phyloP scores from a whole-genome alignment of 169 alveolate genomes.

The Cytauxzoon felis region DNA sequence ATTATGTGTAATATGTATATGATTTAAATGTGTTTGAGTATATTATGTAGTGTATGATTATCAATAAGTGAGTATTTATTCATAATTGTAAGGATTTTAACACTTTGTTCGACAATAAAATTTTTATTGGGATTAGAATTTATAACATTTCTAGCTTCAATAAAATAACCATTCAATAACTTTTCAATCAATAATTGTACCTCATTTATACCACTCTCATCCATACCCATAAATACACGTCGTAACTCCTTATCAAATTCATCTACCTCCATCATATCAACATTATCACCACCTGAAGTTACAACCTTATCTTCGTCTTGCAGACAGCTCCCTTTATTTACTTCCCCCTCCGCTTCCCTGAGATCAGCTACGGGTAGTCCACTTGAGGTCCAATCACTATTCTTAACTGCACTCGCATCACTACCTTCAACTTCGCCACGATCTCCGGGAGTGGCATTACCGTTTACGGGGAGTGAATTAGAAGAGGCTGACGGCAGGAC shows the following conservation, averaged over 20 bases:
- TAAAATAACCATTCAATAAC: constrained; percentile 12
- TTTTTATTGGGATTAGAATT: constrained; percentile 7
- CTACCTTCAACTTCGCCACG: neutral
- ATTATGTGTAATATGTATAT: neutral
- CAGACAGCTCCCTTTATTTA: too few relatives aligned
- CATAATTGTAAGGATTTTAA: neutral
- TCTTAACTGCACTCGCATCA: neutral
- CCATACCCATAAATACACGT: neutral
- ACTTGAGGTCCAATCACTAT: neutral
- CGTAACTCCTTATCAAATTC: neutral
- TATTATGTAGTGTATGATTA: neutral
- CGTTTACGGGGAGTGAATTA: neutral
- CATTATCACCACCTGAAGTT: neutral
- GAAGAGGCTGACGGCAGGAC: neutral
- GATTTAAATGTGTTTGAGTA: neutral
- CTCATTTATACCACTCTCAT: neutral
- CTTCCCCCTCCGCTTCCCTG: too few relatives aligned
- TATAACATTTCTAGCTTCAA: constrained; percentile 1
- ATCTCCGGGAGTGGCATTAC: too few relatives aligned
- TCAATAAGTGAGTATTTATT: neutral
- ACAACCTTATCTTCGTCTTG: neutral
- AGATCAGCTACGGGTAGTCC: too few relatives aligned
- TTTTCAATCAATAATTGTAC: neutral
- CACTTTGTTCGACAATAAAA: neutral
- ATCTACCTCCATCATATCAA: neutral